Evolutionary conservation across 2,329 filamentous ascomycete genomes (phyloP), one percentile per base, ranked within the genome.

Genomic region (Ophiostoma triangulosporum): DNA sequence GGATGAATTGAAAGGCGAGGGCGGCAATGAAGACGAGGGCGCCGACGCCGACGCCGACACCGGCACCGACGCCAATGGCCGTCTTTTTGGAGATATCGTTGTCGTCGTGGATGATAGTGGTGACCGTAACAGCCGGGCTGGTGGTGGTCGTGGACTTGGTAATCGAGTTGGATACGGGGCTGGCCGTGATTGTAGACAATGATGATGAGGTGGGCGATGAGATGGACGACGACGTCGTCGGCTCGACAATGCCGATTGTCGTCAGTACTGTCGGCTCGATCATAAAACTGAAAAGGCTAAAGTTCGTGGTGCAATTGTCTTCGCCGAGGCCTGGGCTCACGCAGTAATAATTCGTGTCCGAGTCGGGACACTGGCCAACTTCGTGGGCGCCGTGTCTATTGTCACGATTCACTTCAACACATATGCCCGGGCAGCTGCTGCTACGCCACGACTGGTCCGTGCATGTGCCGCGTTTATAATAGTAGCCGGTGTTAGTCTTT

Each of bases 401-500:
- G 43, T 56, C 55, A 22, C 27, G 27, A 26, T 52, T 46, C 35
- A 35, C 58, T 58, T 63, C 59, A n/a, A 63, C 59, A 57, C 67
- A 70, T 53, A 68, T 66, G 5, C 57, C 40, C 3, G 66, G 66
- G 51, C 66, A 69, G 14, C 54, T 57, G 15, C 58, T 55, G 38
- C 61, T 65, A 20, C 60, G 53, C 63, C 65, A 69, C 1, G 45
- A 56, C 48, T 59, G 53, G 51, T 69, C 65, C 1, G 66, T 69
- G 32, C 67, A 69, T 31, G 62, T 60, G 9, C 65, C 66, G 6
- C 67, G 63, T 2, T 64, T 62, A 22, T 60, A 67, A 5, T 57
- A 51, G 2, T 57, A 56, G n/a, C n/a, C n/a, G 6, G 61, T 59
- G 6, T 59, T 59, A 0, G 53, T 51, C 49, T 61, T 58, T n/a